Percentiles rank a stretch among this genome's conserved stretches.
Conservation (phyloP, 2,329 filamentous ascomycete species). For the Aureobasidium sp. region DNA sequence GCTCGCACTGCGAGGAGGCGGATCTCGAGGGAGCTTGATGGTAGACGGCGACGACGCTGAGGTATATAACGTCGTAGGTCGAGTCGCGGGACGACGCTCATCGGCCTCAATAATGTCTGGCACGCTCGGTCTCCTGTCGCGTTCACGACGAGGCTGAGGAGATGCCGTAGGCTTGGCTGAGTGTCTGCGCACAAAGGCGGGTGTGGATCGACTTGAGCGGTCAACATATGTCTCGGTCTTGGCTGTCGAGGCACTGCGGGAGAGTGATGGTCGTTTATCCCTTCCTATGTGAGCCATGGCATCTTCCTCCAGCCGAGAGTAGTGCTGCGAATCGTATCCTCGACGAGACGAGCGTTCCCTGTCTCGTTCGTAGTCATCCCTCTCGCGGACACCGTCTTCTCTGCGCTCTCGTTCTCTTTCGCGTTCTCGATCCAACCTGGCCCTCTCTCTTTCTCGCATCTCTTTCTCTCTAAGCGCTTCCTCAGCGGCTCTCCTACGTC, state of each 20-base stretch:
- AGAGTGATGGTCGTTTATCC: slow-evolving; percentile 22
- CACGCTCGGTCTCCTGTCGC: slow-evolving; percentile 16
- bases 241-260: slow-evolving; percentile 20
- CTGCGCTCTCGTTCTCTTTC: slow-evolving; percentile 21
- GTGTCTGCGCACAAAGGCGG: slow-evolving; percentile 22
- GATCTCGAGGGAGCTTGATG: slow-evolving; percentile 21
- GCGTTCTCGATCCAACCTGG: background rate
- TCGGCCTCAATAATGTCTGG: slow-evolving; percentile 5
- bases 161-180: slow-evolving; percentile 21
- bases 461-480: slow-evolving; percentile 13
- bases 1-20: slow-evolving; percentile 23
- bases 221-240: slow-evolving; percentile 24
- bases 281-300: slow-evolving; percentile 26
- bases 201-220: slow-evolving; percentile 20
- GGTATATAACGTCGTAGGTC: slow-evolving; percentile 32
- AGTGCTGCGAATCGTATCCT: slow-evolving; percentile 20
- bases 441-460: slow-evolving; percentile 3
- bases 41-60: slow-evolving; percentile 29
- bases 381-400: slow-evolving; percentile 7
- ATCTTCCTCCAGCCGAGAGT: slow-evolving; percentile 19
- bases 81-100: slow-evolving; percentile 11
- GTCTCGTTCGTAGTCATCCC: slow-evolving; percentile 15
- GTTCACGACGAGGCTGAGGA: slow-evolving; percentile 16
- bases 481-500: slow-evolving; percentile 24
- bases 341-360: background rate